phyloP scores from a whole-genome alignment of 129 eudicot genomes.

The Rutidosis leptorrhynchoides region DNA sequence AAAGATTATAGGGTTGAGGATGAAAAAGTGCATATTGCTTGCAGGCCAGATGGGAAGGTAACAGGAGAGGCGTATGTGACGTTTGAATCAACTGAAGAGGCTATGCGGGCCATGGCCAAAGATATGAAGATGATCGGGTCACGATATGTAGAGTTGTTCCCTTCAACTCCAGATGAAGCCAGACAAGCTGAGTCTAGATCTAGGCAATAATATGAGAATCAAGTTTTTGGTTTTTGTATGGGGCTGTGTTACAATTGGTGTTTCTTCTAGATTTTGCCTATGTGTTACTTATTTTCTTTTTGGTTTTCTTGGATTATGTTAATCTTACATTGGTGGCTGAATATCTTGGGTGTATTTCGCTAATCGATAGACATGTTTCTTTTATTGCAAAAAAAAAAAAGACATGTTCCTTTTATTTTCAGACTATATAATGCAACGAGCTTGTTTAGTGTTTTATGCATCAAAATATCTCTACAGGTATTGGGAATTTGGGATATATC shows the following conservation, averaged over 20 bases:
- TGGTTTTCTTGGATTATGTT: neutral
- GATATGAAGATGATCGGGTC: conserved; percentile 79
- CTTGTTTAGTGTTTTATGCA: neutral
- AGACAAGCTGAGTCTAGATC: conserved; percentile 81
- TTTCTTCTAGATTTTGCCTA: neutral
- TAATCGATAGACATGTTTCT: neutral
- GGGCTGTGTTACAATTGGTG: neutral
- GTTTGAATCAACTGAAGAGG: conserved; percentile 69
- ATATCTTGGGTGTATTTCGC: neutral
- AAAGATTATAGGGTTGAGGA: conserved; percentile 50
- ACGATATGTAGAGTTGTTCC: conserved; percentile 86
- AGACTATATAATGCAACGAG: neutral
- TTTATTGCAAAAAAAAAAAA: too few species aligned
- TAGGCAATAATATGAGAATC: conserved; percentile 34
- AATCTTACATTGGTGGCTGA: neutral
- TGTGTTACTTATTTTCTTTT: neutral
- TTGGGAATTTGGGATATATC: neutral
- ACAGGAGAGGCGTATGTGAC: conserved; percentile 96
- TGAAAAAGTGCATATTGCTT: conserved; percentile 68
- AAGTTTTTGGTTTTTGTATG: conserved; percentile 12
- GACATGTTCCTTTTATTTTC: neutral
- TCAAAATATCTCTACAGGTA: neutral
- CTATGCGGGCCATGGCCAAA: conserved; percentile 80
- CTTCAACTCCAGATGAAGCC: conserved; percentile 85
- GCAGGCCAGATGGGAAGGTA: conserved; percentile 88